phyloP scores from a whole-genome alignment of 345 rosid species.

The Odontarrhena argentea region DNA sequence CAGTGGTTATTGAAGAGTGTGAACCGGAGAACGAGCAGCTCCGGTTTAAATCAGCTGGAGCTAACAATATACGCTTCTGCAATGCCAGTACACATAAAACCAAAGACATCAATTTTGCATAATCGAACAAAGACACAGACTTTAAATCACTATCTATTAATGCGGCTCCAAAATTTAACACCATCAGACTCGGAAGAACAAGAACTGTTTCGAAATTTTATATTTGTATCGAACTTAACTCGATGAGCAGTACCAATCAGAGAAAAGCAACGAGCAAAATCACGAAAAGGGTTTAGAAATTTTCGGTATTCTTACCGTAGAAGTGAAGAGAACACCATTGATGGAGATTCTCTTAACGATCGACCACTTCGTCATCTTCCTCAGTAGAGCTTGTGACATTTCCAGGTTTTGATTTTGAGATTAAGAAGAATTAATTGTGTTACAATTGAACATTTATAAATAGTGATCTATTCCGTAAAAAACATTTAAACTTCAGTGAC shows the following conservation, averaged over 20 bases:
- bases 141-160: not conserved
- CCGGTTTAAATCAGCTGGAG: conserved; percentile 43
- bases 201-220: not conserved
- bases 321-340: conserved; percentile 21
- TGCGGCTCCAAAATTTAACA: not conserved
- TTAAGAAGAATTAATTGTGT: not conserved
- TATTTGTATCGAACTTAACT: conserved; percentile 7
- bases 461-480: not conserved
- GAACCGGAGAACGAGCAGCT: conserved; percentile 37
- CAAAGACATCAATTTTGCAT: conserved; percentile 5
- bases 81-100: conserved; percentile 35
- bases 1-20: conserved; percentile 44
- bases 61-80: conserved; percentile 52
- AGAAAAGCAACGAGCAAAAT: not conserved
- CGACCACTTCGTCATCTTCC: conserved; percentile 38
- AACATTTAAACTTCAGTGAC: not conserved
- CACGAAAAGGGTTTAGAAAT: not conserved
- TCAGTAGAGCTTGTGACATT: conserved; percentile 17
- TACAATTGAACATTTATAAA: not conserved
- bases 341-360: conserved; percentile 36
- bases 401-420: not conserved
- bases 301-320: conserved; percentile 22
- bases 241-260: conserved; percentile 7
- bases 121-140: not conserved
- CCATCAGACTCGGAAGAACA: not conserved